These are phyloP conservation scores for Nitzschia inconspicua DNA, from an alignment of 108 stramenopile genomes.

Conservation along the genomic window DNA sequence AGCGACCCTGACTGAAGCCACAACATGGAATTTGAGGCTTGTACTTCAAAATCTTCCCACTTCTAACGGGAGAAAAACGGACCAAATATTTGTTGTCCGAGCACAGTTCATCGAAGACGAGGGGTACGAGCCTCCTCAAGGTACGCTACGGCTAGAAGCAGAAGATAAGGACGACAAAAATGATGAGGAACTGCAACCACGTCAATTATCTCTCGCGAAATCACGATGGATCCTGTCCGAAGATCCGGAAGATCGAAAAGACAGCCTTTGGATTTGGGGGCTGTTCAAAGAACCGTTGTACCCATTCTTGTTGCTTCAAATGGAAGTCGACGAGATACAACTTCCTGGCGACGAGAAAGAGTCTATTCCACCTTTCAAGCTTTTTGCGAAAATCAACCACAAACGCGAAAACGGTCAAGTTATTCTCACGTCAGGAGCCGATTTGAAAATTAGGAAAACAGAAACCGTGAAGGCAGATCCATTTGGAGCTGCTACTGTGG, in stretches of 20 bases:
- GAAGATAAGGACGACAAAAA: constrained; percentile 8
- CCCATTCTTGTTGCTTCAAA: constrained; percentile 77
- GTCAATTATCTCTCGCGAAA: constrained; percentile 37
- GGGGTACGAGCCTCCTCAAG: constrained; percentile 88
- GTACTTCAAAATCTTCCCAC: constrained; percentile 60
- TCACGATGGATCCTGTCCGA: constrained; percentile 79
- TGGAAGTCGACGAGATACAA: constrained; percentile 67
- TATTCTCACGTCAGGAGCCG: constrained; percentile 19
- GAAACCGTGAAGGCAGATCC: constrained; percentile 63
- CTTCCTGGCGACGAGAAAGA: constrained; percentile 46
- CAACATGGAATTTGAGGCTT: constrained; percentile 73
- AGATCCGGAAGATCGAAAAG: constrained; percentile 83
- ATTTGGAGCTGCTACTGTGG: constrained; percentile 70
- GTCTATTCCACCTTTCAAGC: constrained; percentile 57
- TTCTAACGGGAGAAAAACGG: constrained; percentile 49
- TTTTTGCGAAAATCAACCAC: constrained; percentile 76
- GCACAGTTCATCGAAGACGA: constrained; percentile 76
- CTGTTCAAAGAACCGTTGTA: constrained; percentile 89
- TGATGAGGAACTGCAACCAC: not conserved
- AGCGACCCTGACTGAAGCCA: constrained; percentile 72
- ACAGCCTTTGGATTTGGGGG: constrained; percentile 91
- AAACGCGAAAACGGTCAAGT: constrained; percentile 46
- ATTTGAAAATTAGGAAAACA: constrained; percentile 42
- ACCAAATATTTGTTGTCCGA: constrained; percentile 49
- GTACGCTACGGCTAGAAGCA: constrained; percentile 32